Evolutionary conservation across 495 filamentous ascomycete species (phyloP).

Genomic region (Neurospora africana): DNA sequence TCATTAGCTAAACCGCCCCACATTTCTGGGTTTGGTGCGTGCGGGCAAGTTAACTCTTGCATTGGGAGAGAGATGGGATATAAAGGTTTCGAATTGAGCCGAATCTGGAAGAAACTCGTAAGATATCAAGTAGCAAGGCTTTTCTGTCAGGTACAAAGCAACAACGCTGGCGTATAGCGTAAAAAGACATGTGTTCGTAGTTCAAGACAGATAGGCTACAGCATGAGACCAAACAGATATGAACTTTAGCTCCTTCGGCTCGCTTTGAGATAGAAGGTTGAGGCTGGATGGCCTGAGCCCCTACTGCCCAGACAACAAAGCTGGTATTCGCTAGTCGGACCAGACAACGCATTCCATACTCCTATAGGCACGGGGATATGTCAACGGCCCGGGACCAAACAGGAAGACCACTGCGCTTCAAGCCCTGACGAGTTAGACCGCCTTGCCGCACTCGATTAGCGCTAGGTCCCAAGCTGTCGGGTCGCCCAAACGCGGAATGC

Average conservation of each 20-base stretch:
- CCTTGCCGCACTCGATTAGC: neutral
- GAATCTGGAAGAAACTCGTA: neutral
- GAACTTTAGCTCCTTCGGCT: neutral
- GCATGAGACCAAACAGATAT: neutral
- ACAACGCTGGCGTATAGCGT: neutral
- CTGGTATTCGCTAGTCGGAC: neutral
- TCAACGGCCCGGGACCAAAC: no score
- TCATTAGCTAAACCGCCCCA: no score
- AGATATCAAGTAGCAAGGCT: neutral
- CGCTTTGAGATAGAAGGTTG: neutral
- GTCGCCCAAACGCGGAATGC: neutral
- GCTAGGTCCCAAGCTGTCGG: neutral
- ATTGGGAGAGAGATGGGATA: no score
- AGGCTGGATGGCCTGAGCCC: neutral
- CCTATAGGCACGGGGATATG: neutral
- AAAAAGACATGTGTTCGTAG: neutral
- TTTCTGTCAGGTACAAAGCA: neutral
- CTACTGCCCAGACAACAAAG: neutral
- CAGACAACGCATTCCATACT: neutral
- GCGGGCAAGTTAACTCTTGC: no score
- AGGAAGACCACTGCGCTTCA: no score
- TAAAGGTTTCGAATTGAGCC: accelerated
- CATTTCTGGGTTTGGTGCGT: no score
- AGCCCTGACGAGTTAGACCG: no score
- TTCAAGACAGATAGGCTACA: neutral